Percentiles rank a stretch among this genome's conserved stretches.
Evolutionary conservation across 768 basidiomycete genomes (phyloP).

Genomic region (Tephrocybe sp.): DNA sequence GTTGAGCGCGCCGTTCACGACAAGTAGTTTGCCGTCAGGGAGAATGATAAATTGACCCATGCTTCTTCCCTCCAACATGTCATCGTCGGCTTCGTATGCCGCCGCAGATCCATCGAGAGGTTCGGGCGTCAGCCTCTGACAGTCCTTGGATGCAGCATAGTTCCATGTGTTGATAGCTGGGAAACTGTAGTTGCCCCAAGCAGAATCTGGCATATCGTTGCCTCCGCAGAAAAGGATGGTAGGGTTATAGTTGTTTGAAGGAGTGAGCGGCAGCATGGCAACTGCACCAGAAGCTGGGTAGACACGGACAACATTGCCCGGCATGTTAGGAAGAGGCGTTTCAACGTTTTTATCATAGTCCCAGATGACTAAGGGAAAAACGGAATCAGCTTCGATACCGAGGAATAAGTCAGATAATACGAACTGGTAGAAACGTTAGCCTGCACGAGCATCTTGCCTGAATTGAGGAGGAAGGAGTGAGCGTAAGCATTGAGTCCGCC

Average conservation of each 20-base stretch:
- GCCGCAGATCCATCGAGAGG: constrained; percentile 63
- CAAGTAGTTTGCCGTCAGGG: constrained; percentile 72
- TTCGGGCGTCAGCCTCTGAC: constrained; percentile 85
- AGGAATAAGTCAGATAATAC: constrained; percentile 22
- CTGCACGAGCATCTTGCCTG: constrained; percentile 78
- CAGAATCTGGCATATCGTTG: constrained; percentile 65
- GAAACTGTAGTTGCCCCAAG: constrained; percentile 75
- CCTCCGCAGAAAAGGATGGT: constrained; percentile 93
- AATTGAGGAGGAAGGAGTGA: constrained; percentile 70
- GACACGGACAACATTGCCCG: constrained; percentile 68
- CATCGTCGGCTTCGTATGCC: constrained; percentile 67
- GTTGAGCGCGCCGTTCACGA: constrained; percentile 79
- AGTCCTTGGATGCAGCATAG: constrained; percentile 66
- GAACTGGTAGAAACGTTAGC: constrained; percentile 76
- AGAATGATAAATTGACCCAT: constrained; percentile 93
- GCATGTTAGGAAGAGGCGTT: constrained; percentile 69
- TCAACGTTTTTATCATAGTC: constrained; percentile 56
- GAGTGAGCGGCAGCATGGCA: constrained; percentile 89
- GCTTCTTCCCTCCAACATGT: constrained; percentile 70
- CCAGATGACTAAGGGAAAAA: constrained; percentile 42
- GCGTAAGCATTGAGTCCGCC: constrained; percentile 80
- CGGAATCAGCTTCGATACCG: constrained; percentile 10
- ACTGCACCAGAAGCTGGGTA: constrained; percentile 89
- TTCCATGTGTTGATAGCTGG: constrained; percentile 74
- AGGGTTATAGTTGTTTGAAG: constrained; percentile 82